Base-by-base conservation (phyloP, 306 rosid genomes). In the Rubus idaeus region DNA sequence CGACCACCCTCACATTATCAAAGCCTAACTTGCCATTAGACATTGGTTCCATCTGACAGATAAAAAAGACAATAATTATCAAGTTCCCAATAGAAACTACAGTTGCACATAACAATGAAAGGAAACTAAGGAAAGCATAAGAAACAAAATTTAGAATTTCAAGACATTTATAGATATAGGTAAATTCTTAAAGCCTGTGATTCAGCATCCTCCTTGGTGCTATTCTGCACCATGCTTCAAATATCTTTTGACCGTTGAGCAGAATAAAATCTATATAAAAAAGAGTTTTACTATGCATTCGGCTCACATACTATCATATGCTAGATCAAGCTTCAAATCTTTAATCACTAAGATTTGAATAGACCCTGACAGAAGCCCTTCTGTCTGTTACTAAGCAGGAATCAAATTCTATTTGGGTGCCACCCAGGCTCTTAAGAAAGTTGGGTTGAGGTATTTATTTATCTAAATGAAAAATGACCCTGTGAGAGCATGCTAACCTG, bases 31-130 rank as follows among this genome's bases (percentile, higher is more conserved):
- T 84, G 77, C 89, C 92, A 47, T 84, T 89, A 78, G 88, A 88
- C 68, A 88, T 80, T 39, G 91, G 87, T 40, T 87, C 95, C 81
- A 94, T 80, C 97, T 91, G 86, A 75, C 30, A 56, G 76, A 67
- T 74, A 77, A 60, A 56, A 62, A 69, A 20, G 84, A 71, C 73
- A 81, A 66, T 44, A 63, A 64, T 2, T 21, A 52, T 79, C 45
- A 40, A 44, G 58, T 53, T 68, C 6, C 35, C 10, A 17, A 55
- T 40, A 69, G 20, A 53, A 74, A 39, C 51, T 45, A 14, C 72
- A 53, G 20, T 56, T 53, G 2, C 30, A 50, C 71, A 51, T 69
- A 10, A 12, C 44, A 37, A 66, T 39, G 39, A 21, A 73, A 20
- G 26, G 68, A 14, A 37, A 64, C 51, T 6, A 44, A 9, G 26